These are phyloP conservation scores for Pythium apleroticum DNA, from an alignment of 352 stramenopile genomes.

Conservation along the genomic window DNA sequence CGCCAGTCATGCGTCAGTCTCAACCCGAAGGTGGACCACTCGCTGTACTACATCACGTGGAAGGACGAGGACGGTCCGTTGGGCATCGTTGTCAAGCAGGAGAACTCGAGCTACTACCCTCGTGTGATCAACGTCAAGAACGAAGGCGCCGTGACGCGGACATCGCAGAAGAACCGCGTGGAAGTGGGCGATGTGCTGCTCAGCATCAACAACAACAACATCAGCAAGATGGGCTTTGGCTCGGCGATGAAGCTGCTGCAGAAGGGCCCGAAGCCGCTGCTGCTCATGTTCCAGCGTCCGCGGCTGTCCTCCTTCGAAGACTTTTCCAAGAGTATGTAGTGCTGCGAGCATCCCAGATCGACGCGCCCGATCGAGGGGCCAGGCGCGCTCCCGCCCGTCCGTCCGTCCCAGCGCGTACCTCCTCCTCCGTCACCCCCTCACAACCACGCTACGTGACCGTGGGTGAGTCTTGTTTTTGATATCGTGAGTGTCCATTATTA, in stretches of 20 bases:
- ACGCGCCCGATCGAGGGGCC: conserved; percentile 4
- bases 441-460: neutral
- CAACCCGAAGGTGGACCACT: conserved; percentile 83
- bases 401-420: conserved; percentile 8
- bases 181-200: conserved; percentile 80
- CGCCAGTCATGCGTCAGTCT: conserved; percentile 71
- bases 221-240: conserved; percentile 89
- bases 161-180: conserved; percentile 84
- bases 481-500: conserved; percentile 12
- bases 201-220: conserved; percentile 92
- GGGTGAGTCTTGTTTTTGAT: conserved; percentile 12
- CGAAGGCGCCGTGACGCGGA: conserved; percentile 74
- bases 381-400: neutral
- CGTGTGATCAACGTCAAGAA: conserved; percentile 89
- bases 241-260: conserved; percentile 84
- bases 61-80: conserved; percentile 85
- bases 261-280: conserved; percentile 80
- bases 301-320: conserved; percentile 33
- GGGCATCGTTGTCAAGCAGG: conserved; percentile 86
- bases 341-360: neutral
- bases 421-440: neutral
- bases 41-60: conserved; percentile 89
- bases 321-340: conserved; percentile 35
- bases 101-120: conserved; percentile 85
- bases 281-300: conserved; percentile 86